Conservation (phyloP, 805 yeast species). For the Ogataea haglerorum region DNA sequence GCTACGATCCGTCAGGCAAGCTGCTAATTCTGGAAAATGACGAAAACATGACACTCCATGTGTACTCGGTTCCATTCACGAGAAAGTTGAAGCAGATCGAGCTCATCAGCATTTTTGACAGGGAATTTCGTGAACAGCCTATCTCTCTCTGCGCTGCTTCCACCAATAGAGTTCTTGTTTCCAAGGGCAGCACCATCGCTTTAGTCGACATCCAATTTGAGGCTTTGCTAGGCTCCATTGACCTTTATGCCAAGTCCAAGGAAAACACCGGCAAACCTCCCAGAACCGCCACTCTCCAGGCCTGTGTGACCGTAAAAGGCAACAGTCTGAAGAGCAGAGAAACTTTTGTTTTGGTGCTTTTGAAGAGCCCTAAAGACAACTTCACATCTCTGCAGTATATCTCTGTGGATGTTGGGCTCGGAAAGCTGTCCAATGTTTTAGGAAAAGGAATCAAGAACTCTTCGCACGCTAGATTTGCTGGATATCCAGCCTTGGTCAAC, state of each 20-base stretch:
- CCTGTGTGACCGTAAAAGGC: slow-evolving; percentile 40
- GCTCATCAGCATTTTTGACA: slow-evolving; percentile 22
- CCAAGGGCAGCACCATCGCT: slow-evolving; percentile 38
- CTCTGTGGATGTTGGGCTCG: slow-evolving; percentile 60
- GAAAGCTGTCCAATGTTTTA: slow-evolving; percentile 63
- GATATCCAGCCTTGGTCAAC: slow-evolving; percentile 22
- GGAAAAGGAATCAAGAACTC: slow-evolving; percentile 50
- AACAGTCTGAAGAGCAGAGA: slow-evolving; percentile 37
- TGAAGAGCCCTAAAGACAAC: slow-evolving; percentile 41
- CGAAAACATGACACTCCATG: slow-evolving; percentile 16
- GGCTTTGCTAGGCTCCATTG: slow-evolving; percentile 33
- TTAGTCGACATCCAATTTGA: slow-evolving; percentile 44
- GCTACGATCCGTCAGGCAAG: slow-evolving; percentile 31
- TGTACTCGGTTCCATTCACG: slow-evolving; percentile 32
- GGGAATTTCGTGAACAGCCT: slow-evolving; percentile 26
- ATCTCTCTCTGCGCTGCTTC: slow-evolving; percentile 40
- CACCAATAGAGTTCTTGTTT: slow-evolving; percentile 44
- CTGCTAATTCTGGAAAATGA: slow-evolving; percentile 25
- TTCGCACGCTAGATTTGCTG: slow-evolving; percentile 22
- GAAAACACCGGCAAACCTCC: slow-evolving; percentile 20
- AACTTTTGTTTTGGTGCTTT: slow-evolving; percentile 41
- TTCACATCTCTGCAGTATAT: slow-evolving; percentile 42
- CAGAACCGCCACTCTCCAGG: slow-evolving; percentile 30
- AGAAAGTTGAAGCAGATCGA: slow-evolving; percentile 30
- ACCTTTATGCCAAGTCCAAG: slow-evolving; percentile 31